Percentiles rank a stretch among this genome's conserved stretches.
These are phyloP conservation scores for Silene conica DNA, from an alignment of 148 eudicot genomes.

Conservation along the genomic window DNA sequence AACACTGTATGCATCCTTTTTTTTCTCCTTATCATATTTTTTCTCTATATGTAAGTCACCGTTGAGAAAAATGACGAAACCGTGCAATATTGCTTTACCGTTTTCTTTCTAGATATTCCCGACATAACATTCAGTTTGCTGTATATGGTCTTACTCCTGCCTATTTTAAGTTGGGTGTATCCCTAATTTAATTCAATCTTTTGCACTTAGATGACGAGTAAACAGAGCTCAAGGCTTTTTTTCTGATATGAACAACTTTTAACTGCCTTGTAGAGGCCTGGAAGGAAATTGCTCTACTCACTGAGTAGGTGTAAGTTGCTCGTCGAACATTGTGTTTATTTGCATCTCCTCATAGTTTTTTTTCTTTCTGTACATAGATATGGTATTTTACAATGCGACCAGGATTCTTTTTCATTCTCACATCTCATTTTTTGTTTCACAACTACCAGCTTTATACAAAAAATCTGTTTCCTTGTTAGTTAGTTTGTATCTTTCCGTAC, in stretches of 20 bases:
- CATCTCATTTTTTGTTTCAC: too few species aligned
- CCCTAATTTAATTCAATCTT: background rate
- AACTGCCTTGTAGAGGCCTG: background rate
- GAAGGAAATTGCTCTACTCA: background rate
- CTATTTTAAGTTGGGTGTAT: slow-evolving; percentile 7
- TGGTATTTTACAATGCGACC: too few species aligned
- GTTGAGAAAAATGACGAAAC: background rate
- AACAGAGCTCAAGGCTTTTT: background rate
- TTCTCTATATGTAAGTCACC: background rate
- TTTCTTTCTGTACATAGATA: background rate
- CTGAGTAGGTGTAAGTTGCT: background rate
- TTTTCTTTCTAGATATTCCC: background rate
- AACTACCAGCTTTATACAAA: background rate
- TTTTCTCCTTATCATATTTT: background rate
- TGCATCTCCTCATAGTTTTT: background rate
- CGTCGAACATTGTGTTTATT: background rate
- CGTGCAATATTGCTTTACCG: background rate
- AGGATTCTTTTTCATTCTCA: too few species aligned
- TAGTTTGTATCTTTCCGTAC: background rate
- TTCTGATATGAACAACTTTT: background rate
- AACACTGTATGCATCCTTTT: slow-evolving; percentile 61
- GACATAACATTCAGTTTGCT: background rate
- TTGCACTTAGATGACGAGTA: background rate
- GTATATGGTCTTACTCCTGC: background rate
- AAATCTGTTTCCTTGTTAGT: background rate